Evolutionary conservation across 208 protist species (phyloP), one percentile per base, ranked within the genome.

Genomic region (Trypanosoma rangeli): DNA sequence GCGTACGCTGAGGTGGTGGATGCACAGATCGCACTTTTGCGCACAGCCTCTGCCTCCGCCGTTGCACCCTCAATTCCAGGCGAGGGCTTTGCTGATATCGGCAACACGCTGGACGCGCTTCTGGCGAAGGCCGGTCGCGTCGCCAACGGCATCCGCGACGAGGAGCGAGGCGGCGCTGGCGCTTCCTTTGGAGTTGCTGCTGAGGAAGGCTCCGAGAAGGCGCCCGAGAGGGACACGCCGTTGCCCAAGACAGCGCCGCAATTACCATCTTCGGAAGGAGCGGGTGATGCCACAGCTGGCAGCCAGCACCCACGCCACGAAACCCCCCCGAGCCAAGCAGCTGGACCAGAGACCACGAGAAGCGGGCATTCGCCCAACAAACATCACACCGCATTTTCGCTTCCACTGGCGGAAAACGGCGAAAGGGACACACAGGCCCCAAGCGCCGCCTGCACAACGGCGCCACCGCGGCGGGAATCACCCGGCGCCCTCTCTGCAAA

Each of bases 1-100:
- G 65, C 65, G 16, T 70, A 70, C 39, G 29, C 26, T 15, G 65
- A 70, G 22, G 42, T 70, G 15, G 53, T 70, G 26, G n/a, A 70
- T 20, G 65, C 65, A 55, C 65, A 70, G 33, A 8, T 31, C 18
- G 65, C 65, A 22, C 42, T 70, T n/a, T 44, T 70, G 55, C 65
- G 56, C 26, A 29, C 55, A 37, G 28, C 53, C 55, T 70, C 65
- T 28, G 28, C 29, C 28, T 1, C 12, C 26, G 52, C 28, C 12
- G 39, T 37, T 60, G 31, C 18, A 2, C 12, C 50, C 37, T 1
- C 7, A 42, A 24, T 46, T 12, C 54, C 60, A 49, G 35, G 9
- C 39, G 55, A 63, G 31, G 53, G 55, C 5, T 53, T 35, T 37
- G 42, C 53, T 3, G 1, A 44, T 0, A 4, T 63, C 33, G 13